Evolutionary conservation across 257 asterid genomes (phyloP).

Genomic region (Ilex asprella): DNA sequence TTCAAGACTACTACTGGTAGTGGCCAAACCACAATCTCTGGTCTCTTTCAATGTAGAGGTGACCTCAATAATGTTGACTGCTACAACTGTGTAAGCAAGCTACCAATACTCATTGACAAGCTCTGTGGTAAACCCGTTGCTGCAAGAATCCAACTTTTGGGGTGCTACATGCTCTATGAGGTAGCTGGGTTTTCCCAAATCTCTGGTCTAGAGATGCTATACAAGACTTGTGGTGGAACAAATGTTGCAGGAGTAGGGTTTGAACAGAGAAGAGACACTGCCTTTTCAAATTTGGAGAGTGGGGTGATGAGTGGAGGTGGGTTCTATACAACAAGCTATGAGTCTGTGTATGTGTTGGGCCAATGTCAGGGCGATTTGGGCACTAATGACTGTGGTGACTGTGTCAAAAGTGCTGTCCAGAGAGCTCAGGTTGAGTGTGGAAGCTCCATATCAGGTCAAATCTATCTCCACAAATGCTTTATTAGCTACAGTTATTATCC

Average conservation of each 20-base stretch:
- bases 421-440: conserved; percentile 98
- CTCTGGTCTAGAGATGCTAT: conserved; percentile 90
- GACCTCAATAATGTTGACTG: conserved; percentile 83
- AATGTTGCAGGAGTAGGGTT: conserved; percentile 72
- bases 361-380: conserved; percentile 97
- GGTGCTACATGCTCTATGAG: conserved; percentile 89
- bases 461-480: conserved; percentile 79
- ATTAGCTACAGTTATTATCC: conserved; percentile 58
- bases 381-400: conserved; percentile 66
- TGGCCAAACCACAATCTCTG: conserved; percentile 58
- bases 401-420: conserved; percentile 85
- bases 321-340: conserved; percentile 54
- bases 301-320: conserved; percentile 57
- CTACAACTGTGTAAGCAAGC: conserved; percentile 68
- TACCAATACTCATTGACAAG: conserved; percentile 79
- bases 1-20: conserved; percentile 64
- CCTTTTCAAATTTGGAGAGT: conserved; percentile 53
- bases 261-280: conserved; percentile 83
- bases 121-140: conserved; percentile 82
- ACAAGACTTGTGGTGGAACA: conserved; percentile 70
- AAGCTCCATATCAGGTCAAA: conserved; percentile 75
- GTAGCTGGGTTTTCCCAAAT: conserved; percentile 77
- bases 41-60: conserved; percentile 91
- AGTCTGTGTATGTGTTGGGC: conserved; percentile 68
- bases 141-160: conserved; percentile 82